Base-by-base conservation (phyloP, 192 early-diverging fungal genomes). In the Chytriomyces sp. region DNA sequence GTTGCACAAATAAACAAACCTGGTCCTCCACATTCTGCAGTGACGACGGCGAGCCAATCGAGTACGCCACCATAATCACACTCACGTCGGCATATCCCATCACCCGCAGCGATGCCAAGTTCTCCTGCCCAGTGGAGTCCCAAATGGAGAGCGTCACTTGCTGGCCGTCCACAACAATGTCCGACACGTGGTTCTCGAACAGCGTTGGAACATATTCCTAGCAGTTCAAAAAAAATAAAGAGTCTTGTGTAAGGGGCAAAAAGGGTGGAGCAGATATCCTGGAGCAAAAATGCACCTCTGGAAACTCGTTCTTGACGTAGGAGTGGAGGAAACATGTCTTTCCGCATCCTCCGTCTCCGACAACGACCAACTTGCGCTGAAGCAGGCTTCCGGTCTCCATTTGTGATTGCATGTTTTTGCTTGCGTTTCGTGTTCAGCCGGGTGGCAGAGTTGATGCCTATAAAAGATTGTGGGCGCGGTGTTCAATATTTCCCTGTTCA, bases 111-210 rank as follows among this genome's bases (percentile, higher is more conserved):
- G 94, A 92, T 85, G 97, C 95, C 79, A 96, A 97, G 82, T 98
- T 96, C 85, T 98, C 96, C 77, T 97, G 95, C 45, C 91, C 96
- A 62, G 96, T 95, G 74, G 96, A 97, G 91, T 99, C 97, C 95
- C 96, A 99, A 23, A 98, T 83, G 47, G 93, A 94, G 45, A 99
- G 86, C 82, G 96, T 92, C 16, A 97, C 93, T 50, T 84, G 85
- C 79, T 91, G 92, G 78, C 92, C 93, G 82, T 97, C 93, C 47
- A 93, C 90, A 69, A 92, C 88, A 64, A 99, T 88, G 73, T 97
- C 95, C 44, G 92, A 89, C 59, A 98, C 92, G 76, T 92, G 93
- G 86, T 93, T 97, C 67, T 99, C 96, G 84, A 97, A 98, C 3
- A 87, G 84, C 49, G 84, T 87, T 45, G 86, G 86, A n/a, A 87